phyloP scores from a whole-genome alignment of 1,139 yeast genomes.

The Kurtzmaniella natalensis region DNA sequence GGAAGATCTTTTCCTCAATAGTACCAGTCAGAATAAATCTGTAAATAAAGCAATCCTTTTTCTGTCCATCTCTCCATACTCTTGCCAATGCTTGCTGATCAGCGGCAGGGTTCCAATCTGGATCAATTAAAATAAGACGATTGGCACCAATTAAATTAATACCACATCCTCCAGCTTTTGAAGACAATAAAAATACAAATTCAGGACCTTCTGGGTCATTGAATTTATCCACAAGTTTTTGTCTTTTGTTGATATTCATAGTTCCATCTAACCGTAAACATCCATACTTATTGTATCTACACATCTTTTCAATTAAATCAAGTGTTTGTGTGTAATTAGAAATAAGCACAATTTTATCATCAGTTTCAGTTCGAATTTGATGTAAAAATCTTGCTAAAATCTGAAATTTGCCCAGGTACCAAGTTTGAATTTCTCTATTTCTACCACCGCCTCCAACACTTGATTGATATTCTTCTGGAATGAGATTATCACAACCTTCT shows the following conservation, averaged over 20 bases:
- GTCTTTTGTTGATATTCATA: slow-evolving; percentile 87
- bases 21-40: slow-evolving; percentile 93
- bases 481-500: slow-evolving; percentile 57
- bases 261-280: slow-evolving; percentile 88
- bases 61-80: slow-evolving; percentile 99
- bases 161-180: slow-evolving; percentile 99
- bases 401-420: slow-evolving; percentile 59
- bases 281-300: slow-evolving; percentile 73
- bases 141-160: slow-evolving; percentile 96
- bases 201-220: slow-evolving; percentile 89
- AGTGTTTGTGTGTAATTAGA: slow-evolving; percentile 93
- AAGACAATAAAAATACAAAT: slow-evolving; percentile 81
- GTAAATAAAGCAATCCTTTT: slow-evolving; percentile 92
- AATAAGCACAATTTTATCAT: slow-evolving; percentile 90
- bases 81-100: slow-evolving; percentile 98
- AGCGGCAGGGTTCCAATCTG: slow-evolving; percentile 99
- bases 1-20: slow-evolving; percentile 93
- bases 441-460: slow-evolving; percentile 30
- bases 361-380: slow-evolving; percentile 72
- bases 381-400: slow-evolving; percentile 71
- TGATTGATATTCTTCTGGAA: slow-evolving; percentile 71
- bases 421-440: slow-evolving; percentile 54
- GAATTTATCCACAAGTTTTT: slow-evolving; percentile 84
- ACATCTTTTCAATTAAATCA: slow-evolving; percentile 83
- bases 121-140: slow-evolving; percentile 81